Conservation (phyloP, 2,329 filamentous ascomycete genomes). For the Stagonosporopsis cucurbitacearum region DNA sequence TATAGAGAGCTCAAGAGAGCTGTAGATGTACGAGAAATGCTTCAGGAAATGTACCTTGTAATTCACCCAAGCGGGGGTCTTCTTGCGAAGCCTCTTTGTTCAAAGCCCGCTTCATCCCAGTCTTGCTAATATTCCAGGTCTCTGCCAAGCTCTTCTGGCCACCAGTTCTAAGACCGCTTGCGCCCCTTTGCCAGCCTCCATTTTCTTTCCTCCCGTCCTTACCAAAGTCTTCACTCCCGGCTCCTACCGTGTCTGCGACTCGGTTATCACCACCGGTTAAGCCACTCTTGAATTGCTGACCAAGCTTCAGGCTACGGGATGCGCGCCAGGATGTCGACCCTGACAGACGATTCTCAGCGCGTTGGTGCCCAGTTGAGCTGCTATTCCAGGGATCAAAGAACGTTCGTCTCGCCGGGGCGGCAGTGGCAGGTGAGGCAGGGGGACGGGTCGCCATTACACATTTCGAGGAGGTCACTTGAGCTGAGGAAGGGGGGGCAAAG, state of each 20-base stretch:
- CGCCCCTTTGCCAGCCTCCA: slow-evolving; percentile 58
- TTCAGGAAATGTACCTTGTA: slow-evolving; percentile 9
- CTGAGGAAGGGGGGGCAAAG: slow-evolving; percentile 24
- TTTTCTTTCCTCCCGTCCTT: slow-evolving; percentile 59
- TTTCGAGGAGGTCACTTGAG: slow-evolving; percentile 14
- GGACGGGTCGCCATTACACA: slow-evolving; percentile 2
- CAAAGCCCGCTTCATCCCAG: slow-evolving; percentile 13
- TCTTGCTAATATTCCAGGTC: slow-evolving; percentile 34
- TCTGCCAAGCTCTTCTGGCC: slow-evolving; percentile 49
- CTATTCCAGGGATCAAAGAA: slow-evolving; percentile 75
- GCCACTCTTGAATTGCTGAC: slow-evolving; percentile 69
- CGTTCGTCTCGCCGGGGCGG: slow-evolving; percentile 10
- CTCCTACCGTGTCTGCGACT: slow-evolving; percentile 70
- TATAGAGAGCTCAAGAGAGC: neutral
- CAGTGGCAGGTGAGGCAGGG: slow-evolving; percentile 10
- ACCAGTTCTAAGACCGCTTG: slow-evolving; percentile 56
- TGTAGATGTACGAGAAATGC: neutral
- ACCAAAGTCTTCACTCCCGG: slow-evolving; percentile 64
- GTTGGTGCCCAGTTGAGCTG: slow-evolving; percentile 78
- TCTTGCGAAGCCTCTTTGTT: slow-evolving; percentile 10
- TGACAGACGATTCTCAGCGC: slow-evolving; percentile 70
- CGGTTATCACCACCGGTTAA: slow-evolving; percentile 63
- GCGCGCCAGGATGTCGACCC: slow-evolving; percentile 73
- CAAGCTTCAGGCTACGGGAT: slow-evolving; percentile 72
- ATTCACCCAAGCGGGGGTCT: neutral